A percentile compares a stretch with the other conserved stretches of the same genome.
Conservation (phyloP, 148 eudicot species). For the Persicaria tinctoria region DNA sequence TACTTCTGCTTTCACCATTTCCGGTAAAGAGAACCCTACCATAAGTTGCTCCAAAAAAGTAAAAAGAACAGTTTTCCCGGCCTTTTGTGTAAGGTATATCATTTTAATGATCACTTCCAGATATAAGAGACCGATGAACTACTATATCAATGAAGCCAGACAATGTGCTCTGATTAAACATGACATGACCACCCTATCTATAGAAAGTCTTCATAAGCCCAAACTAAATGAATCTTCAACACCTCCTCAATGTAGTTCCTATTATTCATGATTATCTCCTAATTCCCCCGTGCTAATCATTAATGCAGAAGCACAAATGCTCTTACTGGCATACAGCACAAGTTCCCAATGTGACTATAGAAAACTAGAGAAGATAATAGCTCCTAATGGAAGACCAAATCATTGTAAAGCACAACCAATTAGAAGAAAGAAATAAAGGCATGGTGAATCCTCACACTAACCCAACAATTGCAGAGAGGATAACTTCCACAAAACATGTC, state of each 20-base stretch:
- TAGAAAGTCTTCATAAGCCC: background rate
- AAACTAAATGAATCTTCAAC: background rate
- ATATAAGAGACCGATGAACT: background rate
- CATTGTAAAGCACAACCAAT: background rate
- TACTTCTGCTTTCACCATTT: background rate
- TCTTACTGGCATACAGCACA: background rate
- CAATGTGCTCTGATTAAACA: background rate
- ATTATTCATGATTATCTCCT: background rate
- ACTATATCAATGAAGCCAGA: background rate
- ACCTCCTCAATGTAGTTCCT: background rate
- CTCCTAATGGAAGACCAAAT: background rate
- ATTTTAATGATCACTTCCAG: background rate
- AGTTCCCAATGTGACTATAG: background rate
- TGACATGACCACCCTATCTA: background rate
- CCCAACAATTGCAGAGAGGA: background rate
- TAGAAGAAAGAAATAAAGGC: background rate
- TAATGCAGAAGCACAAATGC: background rate
- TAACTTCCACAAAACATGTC: background rate
- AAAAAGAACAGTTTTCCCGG: no score
- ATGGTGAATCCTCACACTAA: background rate
- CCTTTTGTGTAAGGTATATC: no score
- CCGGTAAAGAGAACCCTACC: background rate
- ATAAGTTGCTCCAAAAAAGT: no score
- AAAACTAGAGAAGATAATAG: background rate
- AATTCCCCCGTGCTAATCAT: background rate